Conservation (phyloP, 177 flowering plant species). For the Vitis hybrid region DNA sequence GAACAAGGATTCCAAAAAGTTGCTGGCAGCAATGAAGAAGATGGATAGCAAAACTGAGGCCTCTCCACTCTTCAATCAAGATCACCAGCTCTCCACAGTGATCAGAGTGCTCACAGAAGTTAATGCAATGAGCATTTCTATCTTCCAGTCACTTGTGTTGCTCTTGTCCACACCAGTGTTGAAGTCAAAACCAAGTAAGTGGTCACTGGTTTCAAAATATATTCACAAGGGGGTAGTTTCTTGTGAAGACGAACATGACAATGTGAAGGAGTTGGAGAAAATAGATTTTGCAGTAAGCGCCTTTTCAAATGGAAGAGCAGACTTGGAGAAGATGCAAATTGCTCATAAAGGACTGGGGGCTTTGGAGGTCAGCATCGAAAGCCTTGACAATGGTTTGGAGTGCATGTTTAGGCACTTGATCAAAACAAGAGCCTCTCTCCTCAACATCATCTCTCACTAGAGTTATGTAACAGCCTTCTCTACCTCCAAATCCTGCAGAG, state of each 20-base stretch:
- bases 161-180: no score
- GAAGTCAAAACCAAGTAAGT: no score
- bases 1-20: conserved; percentile 32
- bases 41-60: conserved; percentile 18
- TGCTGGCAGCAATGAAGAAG: conserved; percentile 22
- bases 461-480: background rate
- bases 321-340: conserved; percentile 15
- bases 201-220: conserved; percentile 14
- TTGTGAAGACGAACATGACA: conserved; percentile 1
- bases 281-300: conserved; percentile 5
- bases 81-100: conserved; percentile 19
- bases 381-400: conserved; percentile 39
- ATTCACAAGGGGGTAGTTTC: conserved; percentile 14
- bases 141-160: no score
- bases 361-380: conserved; percentile 23
- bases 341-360: conserved; percentile 19
- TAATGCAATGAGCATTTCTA: background rate
- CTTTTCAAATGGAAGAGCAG: background rate
- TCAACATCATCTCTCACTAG: conserved; percentile 40
- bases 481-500: conserved; percentile 3
- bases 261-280: conserved; percentile 23
- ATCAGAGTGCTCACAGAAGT: no score
- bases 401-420: conserved; percentile 31
- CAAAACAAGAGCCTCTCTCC: conserved; percentile 35
- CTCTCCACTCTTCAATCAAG: conserved; percentile 15